Percentiles rank a stretch among this genome's conserved stretches.
phyloP scores from a whole-genome alignment of 345 rosid species.

The Theobroma cacao region DNA sequence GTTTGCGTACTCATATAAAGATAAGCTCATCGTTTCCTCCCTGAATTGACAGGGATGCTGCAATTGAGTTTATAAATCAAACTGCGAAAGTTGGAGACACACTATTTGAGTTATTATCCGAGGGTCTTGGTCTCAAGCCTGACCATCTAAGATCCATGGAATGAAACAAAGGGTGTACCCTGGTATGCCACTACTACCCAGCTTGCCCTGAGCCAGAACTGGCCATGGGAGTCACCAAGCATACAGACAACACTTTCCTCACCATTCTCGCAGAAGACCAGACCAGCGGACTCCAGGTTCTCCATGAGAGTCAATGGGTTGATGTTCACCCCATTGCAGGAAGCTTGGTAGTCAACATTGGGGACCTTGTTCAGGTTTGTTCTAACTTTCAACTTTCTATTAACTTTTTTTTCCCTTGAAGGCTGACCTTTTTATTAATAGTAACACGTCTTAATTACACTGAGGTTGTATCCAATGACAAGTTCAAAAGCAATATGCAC shows the following conservation, averaged over 20 bases:
- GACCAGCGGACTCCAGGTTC: slow-evolving; percentile 28
- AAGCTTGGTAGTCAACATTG: slow-evolving; percentile 18
- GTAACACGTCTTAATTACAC: no score
- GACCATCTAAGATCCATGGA: slow-evolving; percentile 19
- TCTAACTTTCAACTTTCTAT: not conserved
- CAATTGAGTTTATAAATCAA: not conserved
- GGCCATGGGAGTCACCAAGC: slow-evolving; percentile 19
- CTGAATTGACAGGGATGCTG: not conserved
- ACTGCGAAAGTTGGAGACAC: not conserved
- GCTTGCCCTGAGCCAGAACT: slow-evolving; percentile 27
- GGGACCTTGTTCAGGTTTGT: slow-evolving; percentile 17
- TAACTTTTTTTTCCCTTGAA: not conserved
- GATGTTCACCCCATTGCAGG: slow-evolving; percentile 21
- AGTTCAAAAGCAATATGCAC: slow-evolving; percentile 26
- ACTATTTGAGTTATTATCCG: slow-evolving; percentile 20
- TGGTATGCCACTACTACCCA: slow-evolving; percentile 27
- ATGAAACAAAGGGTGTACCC: slow-evolving; percentile 13
- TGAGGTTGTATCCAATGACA: slow-evolving; percentile 30
- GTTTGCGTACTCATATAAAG: no score
- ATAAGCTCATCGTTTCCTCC: no score
- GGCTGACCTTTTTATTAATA: not conserved
- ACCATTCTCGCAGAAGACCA: slow-evolving; percentile 11
- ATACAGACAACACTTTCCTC: slow-evolving; percentile 20
- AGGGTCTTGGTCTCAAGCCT: slow-evolving; percentile 18
- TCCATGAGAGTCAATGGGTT: slow-evolving; percentile 17